Evolutionary conservation across 2,329 filamentous ascomycete genomes (phyloP).

Genomic region (Colletotrichum salicis): DNA sequence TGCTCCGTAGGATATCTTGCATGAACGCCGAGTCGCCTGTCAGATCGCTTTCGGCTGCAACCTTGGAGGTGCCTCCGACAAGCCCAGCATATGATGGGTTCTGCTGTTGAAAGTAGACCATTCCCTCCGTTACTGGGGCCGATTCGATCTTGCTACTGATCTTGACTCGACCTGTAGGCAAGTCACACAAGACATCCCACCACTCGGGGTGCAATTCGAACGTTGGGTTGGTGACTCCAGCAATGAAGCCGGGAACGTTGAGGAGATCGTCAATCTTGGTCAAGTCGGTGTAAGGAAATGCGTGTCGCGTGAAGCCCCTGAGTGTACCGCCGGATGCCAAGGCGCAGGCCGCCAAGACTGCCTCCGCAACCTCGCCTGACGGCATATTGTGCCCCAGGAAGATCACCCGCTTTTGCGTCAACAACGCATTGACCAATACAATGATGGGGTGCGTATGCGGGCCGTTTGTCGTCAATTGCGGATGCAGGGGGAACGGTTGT

Average conservation of each 20-base stretch:
- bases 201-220: slow-evolving; percentile 96
- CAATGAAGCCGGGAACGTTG: slow-evolving; percentile 96
- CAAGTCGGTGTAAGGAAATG: slow-evolving; percentile 97
- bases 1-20: slow-evolving; percentile 83
- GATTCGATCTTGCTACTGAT: slow-evolving; percentile 90
- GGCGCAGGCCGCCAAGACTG: slow-evolving; percentile 96
- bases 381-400: slow-evolving; percentile 96
- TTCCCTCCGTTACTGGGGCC: slow-evolving; percentile 83
- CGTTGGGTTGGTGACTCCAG: slow-evolving; percentile 95
- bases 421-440: slow-evolving; percentile 90
- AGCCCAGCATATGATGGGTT: slow-evolving; percentile 67
- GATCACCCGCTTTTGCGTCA: slow-evolving; percentile 96
- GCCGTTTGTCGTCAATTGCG: slow-evolving; percentile 93
- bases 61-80: slow-evolving; percentile 54
- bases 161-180: slow-evolving; percentile 91
- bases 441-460: slow-evolving; percentile 93
- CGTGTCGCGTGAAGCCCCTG: slow-evolving; percentile 92
- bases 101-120: slow-evolving; percentile 88
- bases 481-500: slow-evolving; percentile 85
- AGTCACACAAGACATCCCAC: slow-evolving; percentile 97
- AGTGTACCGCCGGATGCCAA: slow-evolving; percentile 92
- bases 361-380: slow-evolving; percentile 95
- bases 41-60: slow-evolving; percentile 65
- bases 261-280: slow-evolving; percentile 97
- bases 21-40: slow-evolving; percentile 93